Evolutionary conservation across 23 red algal species (phyloP).

Genomic region (Gracilaria domingensis): DNA sequence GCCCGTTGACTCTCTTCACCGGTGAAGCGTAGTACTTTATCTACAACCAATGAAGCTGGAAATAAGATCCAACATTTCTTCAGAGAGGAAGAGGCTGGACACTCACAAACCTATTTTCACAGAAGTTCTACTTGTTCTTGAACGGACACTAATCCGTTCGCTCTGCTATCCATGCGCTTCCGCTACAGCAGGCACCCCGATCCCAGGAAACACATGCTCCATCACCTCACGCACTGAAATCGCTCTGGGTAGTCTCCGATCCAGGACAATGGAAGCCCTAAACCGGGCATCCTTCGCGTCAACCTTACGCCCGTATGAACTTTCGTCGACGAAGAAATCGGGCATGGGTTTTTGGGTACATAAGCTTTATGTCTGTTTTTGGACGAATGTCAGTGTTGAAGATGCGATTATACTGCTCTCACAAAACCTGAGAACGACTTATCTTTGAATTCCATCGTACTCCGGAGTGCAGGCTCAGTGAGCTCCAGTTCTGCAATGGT

Average conservation of each 20-base stretch:
- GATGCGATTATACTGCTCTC: slow-evolving; percentile 61
- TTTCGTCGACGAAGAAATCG: slow-evolving; percentile 61
- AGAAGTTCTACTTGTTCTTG: slow-evolving; percentile 39
- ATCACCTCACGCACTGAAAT: slow-evolving; percentile 63
- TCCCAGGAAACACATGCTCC: slow-evolving; percentile 85
- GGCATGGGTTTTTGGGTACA: slow-evolving; percentile 76
- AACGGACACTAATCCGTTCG: slow-evolving; percentile 56
- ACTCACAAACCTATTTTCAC: slow-evolving; percentile 51
- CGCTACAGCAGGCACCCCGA: slow-evolving; percentile 86
- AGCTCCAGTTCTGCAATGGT: slow-evolving; percentile 67
- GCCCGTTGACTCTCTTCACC: too few relatives aligned
- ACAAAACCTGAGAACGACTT: slow-evolving; percentile 61
- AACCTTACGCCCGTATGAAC: slow-evolving; percentile 76
- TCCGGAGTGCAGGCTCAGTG: slow-evolving; percentile 42
- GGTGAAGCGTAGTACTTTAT: too few relatives aligned
- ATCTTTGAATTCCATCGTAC: slow-evolving; percentile 71
- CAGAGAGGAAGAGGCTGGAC: too few relatives aligned
- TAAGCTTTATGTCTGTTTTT: slow-evolving; percentile 31
- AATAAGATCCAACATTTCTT: too few relatives aligned
- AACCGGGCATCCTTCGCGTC: slow-evolving; percentile 32
- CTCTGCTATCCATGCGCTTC: slow-evolving; percentile 68
- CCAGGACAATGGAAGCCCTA: slow-evolving; percentile 53
- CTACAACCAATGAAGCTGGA: too few relatives aligned
- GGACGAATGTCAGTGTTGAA: slow-evolving; percentile 54
- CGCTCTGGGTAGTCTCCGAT: neutral